Conservation (phyloP, 2,329 filamentous ascomycete genomes). For the Fusarium solani-melongenae region DNA sequence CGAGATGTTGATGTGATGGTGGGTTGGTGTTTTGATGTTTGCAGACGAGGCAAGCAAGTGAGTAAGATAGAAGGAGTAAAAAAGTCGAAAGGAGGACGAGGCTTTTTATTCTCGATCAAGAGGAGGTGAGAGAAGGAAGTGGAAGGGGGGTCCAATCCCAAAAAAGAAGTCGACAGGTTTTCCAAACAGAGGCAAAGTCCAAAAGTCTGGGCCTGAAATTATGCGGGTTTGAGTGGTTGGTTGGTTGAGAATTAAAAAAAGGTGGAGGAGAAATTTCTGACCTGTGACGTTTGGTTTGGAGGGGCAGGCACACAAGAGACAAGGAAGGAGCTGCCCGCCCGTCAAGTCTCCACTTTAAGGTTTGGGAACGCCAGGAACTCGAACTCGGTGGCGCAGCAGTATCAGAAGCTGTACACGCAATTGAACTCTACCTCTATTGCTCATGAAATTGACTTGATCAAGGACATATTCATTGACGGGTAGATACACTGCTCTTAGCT, state of each 20-base stretch:
- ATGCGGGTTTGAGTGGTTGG: slow-evolving; percentile 23
- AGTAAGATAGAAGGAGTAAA: neutral
- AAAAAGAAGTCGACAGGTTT: slow-evolving; percentile 10
- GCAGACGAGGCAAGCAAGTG: neutral
- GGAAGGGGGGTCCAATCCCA: neutral
- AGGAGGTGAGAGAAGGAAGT: neutral
- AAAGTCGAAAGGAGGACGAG: slow-evolving; percentile 6
- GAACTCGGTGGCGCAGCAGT: slow-evolving; percentile 22
- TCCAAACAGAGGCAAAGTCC: slow-evolving; percentile 13
- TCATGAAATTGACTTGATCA: neutral
- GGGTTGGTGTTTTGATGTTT: neutral
- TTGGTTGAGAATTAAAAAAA: slow-evolving; percentile 4
- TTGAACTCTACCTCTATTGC: neutral
- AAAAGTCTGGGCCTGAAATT: slow-evolving; percentile 14
- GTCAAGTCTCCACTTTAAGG: neutral
- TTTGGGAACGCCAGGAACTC: neutral
- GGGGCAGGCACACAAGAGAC: slow-evolving; percentile 17
- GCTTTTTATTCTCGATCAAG: slow-evolving; percentile 27
- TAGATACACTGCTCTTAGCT: neutral
- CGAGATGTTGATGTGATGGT: neutral
- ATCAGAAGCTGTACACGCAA: neutral
- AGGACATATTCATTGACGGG: too few species aligned
- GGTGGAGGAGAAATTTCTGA: slow-evolving; percentile 38
- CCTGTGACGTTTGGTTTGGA: slow-evolving; percentile 41
- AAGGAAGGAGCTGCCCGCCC: neutral